phyloP scores from a whole-genome alignment of 75 land plant genomes.

The Sequoiadendron giganteum region DNA sequence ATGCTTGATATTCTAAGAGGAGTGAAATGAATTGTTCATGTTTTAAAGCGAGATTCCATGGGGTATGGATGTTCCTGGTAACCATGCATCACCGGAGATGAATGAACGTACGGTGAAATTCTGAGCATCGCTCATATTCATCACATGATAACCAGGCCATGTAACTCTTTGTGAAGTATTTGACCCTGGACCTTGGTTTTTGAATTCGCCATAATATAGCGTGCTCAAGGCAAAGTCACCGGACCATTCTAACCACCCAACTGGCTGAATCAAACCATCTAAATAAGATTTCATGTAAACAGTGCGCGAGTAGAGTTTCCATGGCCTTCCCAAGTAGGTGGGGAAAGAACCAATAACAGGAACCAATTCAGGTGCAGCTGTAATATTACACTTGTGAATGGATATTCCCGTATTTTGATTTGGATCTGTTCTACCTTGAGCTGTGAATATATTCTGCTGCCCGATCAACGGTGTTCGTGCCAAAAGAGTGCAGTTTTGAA shows the following conservation, averaged over 20 bases:
- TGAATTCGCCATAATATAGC: slow-evolving; percentile 28
- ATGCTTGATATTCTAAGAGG: too few relatives aligned
- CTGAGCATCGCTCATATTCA: neutral
- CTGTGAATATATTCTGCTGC: slow-evolving; percentile 20
- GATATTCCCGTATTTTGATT: slow-evolving; percentile 25
- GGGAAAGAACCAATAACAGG: neutral
- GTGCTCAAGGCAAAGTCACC: slow-evolving; percentile 20
- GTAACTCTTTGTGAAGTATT: slow-evolving; percentile 5
- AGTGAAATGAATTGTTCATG: too few relatives aligned
- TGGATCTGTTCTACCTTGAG: slow-evolving; percentile 24
- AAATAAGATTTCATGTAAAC: slow-evolving; percentile 11
- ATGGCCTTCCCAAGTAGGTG: slow-evolving; percentile 22
- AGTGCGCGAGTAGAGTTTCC: slow-evolving; percentile 21
- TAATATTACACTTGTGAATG: slow-evolving; percentile 23
- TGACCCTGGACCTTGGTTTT: slow-evolving; percentile 21
- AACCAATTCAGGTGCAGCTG: neutral
- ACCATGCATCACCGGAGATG: slow-evolving; percentile 13
- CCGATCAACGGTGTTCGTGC: neutral
- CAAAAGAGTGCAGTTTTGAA: slow-evolving; percentile 14
- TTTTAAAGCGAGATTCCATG: neutral
- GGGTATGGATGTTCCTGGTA: neutral
- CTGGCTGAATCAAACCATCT: slow-evolving; percentile 13
- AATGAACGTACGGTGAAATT: slow-evolving; percentile 9
- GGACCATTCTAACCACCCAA: slow-evolving; percentile 28
- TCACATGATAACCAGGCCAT: slow-evolving; percentile 18